Conservation (phyloP, 2,329 filamentous ascomycete species). For the Phaeosphaeria sp. region DNA sequence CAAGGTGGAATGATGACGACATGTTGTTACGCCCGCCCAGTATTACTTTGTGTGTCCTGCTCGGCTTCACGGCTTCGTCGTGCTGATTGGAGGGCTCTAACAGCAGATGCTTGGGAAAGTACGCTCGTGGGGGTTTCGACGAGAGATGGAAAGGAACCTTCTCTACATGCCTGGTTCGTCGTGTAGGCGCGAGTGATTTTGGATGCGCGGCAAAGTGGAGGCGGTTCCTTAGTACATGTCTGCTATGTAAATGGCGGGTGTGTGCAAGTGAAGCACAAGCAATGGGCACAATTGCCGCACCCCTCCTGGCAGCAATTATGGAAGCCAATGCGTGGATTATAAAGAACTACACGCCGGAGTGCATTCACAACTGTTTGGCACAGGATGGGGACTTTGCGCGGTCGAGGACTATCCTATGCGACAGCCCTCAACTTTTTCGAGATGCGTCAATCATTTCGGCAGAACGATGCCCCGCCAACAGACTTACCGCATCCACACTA, state of each 20-base stretch:
- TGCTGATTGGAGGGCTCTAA: conserved; percentile 10
- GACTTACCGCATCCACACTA: not conserved
- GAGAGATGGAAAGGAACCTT: not conserved
- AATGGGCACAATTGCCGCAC: not conserved
- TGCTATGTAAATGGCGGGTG: not conserved
- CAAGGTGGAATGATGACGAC: conserved; percentile 75
- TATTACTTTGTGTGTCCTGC: not conserved
- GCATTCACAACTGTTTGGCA: not conserved
- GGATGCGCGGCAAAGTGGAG: not conserved
- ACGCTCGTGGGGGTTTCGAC: not conserved
- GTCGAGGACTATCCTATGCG: not conserved
- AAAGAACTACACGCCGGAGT: not conserved
- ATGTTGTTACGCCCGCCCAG: conserved; percentile 55
- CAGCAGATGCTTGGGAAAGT: not conserved
- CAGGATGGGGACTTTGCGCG: not conserved
- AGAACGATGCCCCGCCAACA: not conserved
- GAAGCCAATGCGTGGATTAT: not conserved
- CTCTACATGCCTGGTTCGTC: not conserved
- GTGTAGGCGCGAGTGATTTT: not conserved
- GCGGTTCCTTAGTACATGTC: not conserved
- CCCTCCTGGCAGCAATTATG: not conserved
- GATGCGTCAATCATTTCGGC: conserved; percentile 12
- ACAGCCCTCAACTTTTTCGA: conserved; percentile 12
- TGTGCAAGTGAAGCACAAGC: not conserved
- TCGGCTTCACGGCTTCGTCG: not conserved